phyloP scores from a whole-genome alignment of 257 asterid genomes.

The Solanum gandarillasii region DNA sequence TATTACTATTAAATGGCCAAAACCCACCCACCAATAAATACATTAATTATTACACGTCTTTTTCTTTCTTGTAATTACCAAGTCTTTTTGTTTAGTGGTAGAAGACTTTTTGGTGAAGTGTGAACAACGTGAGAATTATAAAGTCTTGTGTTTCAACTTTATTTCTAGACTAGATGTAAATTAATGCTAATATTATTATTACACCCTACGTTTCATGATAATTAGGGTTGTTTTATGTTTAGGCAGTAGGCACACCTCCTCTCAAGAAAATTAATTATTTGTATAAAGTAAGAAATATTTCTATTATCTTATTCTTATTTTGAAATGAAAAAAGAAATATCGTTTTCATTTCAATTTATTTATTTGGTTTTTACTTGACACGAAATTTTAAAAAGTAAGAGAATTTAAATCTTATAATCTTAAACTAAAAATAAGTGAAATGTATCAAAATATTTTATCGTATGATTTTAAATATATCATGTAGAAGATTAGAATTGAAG shows the following conservation, averaged over 20 bases:
- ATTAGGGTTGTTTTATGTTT: neutral
- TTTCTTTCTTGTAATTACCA: neutral
- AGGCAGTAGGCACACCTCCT: neutral
- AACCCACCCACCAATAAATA: neutral
- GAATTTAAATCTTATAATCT: neutral
- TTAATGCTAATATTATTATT: neutral
- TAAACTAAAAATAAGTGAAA: neutral
- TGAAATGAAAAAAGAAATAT: neutral
- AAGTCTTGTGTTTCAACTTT: neutral
- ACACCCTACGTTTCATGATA: neutral
- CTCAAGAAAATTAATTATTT: neutral
- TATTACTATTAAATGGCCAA: neutral
- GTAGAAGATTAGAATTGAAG: neutral
- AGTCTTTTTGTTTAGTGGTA: neutral
- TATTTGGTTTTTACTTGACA: too few relatives aligned
- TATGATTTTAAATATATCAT: neutral
- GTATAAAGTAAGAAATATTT: neutral
- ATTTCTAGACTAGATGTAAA: neutral
- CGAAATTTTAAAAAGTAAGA: too few relatives aligned
- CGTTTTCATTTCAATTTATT: neutral
- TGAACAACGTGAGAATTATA: neutral
- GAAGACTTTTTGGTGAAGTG: neutral
- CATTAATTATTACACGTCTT: neutral
- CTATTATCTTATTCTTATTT: neutral
- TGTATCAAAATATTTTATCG: neutral